A percentile compares a stretch with the other conserved stretches of the same genome.
Conservation (phyloP, 257 asterid genomes). For the Solanum sejunctum region DNA sequence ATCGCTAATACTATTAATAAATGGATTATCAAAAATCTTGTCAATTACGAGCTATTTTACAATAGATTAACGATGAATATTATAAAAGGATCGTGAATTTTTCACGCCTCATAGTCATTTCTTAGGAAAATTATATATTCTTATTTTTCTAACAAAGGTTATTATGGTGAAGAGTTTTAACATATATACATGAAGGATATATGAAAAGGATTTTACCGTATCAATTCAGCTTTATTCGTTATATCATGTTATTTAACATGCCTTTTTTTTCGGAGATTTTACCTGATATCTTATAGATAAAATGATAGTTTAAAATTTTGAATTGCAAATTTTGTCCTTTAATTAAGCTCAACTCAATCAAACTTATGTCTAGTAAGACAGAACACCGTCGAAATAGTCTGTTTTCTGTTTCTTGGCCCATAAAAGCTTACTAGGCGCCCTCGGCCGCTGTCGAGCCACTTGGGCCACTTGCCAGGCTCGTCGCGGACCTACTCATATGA, state of each 20-base stretch:
- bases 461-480: too few relatives aligned
- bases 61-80: not conserved
- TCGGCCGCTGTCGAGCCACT: too few relatives aligned
- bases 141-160: not conserved
- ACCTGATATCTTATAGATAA: too few relatives aligned
- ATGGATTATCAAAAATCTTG: too few relatives aligned
- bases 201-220: not conserved
- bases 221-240: not conserved
- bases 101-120: not conserved
- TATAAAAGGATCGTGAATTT: not conserved
- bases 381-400: too few relatives aligned
- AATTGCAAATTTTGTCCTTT: not conserved
- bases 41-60: too few relatives aligned
- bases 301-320: not conserved
- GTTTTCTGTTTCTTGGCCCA: too few relatives aligned
- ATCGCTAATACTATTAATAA: not conserved
- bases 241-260: not conserved
- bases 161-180: not conserved
- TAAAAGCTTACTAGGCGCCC: too few relatives aligned
- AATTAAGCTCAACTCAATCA: not conserved
- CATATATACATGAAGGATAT: not conserved
- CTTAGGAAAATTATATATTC: not conserved
- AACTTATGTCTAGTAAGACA: not conserved
- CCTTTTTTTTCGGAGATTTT: not conserved
- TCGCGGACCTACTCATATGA: too few relatives aligned